These are phyloP conservation scores for Akanthomyces uredinophilus DNA, from an alignment of 2,329 filamentous ascomycete species.

Conservation along the genomic window DNA sequence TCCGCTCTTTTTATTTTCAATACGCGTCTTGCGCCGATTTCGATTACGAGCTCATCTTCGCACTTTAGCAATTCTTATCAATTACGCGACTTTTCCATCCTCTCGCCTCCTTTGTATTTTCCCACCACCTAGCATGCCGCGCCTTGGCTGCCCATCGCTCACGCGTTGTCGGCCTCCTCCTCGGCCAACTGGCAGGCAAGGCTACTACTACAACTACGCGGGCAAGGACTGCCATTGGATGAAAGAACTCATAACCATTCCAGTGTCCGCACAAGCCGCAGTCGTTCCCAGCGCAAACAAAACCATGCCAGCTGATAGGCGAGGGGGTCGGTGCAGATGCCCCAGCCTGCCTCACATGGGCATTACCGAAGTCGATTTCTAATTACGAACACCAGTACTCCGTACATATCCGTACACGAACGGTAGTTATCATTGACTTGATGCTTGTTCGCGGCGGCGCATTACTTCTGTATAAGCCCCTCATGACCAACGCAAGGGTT, in stretches of 20 bases:
- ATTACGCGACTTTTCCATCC: not conserved
- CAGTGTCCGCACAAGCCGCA: not conserved
- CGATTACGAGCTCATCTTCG: not conserved
- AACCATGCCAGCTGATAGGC: not conserved
- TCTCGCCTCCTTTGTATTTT: too few relatives aligned
- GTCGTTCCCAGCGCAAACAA: not conserved
- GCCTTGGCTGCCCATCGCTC: too few relatives aligned
- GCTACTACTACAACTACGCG: not conserved
- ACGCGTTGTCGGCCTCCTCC: too few relatives aligned
- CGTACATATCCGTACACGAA: too few relatives aligned
- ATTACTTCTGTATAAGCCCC: too few relatives aligned
- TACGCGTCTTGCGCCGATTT: not conserved
- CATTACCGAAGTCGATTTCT: too few relatives aligned
- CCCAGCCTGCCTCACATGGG: too few relatives aligned
- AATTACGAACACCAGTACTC: too few relatives aligned
- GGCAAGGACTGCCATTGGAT: not conserved
- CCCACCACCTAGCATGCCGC: too few relatives aligned
- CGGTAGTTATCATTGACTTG: too few relatives aligned
- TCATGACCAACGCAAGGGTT: too few relatives aligned
- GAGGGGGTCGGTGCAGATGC: not conserved
- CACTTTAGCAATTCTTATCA: not conserved
- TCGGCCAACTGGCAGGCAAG: not conserved
- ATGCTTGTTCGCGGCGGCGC: too few relatives aligned
- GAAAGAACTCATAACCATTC: not conserved
- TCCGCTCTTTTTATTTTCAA: slow-evolving; percentile 2